Base-by-base conservation (phyloP, 805 yeast species). In the Wickerhamiella vanderwaltii region DNA sequence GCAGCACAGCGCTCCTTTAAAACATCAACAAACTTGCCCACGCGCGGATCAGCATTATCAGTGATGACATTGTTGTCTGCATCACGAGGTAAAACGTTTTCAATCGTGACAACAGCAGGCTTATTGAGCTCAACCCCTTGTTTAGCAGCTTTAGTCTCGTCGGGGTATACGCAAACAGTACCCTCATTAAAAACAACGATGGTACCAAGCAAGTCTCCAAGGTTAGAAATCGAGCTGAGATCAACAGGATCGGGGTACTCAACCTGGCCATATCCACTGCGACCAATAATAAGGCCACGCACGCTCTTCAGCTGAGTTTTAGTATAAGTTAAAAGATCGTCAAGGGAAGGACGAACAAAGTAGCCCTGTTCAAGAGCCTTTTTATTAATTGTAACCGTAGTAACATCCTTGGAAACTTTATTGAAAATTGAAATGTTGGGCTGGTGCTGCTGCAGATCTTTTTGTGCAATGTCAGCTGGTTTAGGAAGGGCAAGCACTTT, bases 231-330 rank as follows among this genome's bases (percentile, higher is more conserved):
- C 2, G 73, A 59, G 0, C 93, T 73, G 49, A 87, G 64, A 57
- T 87, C 95, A 26, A 87, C 88, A 1, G 94, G 85, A 39, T 69
- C 63, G 29, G 73, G 54, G 56, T 81, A 87, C 51, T 74, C 79
- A 42, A 87, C 66, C 45, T 59, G 61, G 40, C 96, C 97, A 54
- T 65, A 77, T 43, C 74, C 73, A 43, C 68, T 68, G 46, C 87
- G 75, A 1, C 95, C 95, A 50, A 87, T 69, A 12, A 71, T 72
- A 48, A 87, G 72, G 41, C 76, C 67, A 5, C 66, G 51, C 9
- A 87, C 77, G 5, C 69, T 54, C 35, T 77, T 71, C 43, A 83
- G 66, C 47, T 83, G 75, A 3, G 71, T 55, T 19, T 76, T 64
- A 0, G 81, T 57, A 64, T 68, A 64, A 1, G 65, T 57, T 42